Conservation (phyloP, 2,329 filamentous ascomycete genomes). For the Cladobotryum protrusum region DNA sequence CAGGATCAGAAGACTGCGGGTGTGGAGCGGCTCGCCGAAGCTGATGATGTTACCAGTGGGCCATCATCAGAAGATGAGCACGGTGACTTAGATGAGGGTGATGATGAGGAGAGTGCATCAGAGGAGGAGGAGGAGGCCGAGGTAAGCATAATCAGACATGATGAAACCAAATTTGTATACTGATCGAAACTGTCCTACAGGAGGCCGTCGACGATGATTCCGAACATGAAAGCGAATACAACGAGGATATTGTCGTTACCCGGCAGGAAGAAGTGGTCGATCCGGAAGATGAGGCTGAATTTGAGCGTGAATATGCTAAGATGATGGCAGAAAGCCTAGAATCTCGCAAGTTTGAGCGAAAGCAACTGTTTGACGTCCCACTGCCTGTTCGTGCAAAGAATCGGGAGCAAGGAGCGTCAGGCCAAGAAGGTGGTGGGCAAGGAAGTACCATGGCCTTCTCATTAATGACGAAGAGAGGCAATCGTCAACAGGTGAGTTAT, state of each 20-base stretch:
- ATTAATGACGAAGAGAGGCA: constrained; percentile 89
- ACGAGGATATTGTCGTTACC: constrained; percentile 86
- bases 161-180: constrained; percentile 41
- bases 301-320: constrained; percentile 95
- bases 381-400: constrained; percentile 75
- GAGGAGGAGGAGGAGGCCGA: constrained; percentile 57
- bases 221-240: constrained; percentile 56
- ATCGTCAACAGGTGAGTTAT: constrained; percentile 77
- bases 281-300: constrained; percentile 91
- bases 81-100: constrained; percentile 59
- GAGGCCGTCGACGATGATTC: constrained; percentile 43
- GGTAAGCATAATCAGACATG: constrained; percentile 27
- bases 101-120: constrained; percentile 55
- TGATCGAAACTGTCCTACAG: constrained; percentile 35
- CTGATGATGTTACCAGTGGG: constrained; percentile 65
- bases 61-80: constrained; percentile 72
- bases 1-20: constrained; percentile 82
- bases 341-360: constrained; percentile 91
- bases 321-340: constrained; percentile 98
- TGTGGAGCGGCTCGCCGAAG: constrained; percentile 60
- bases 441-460: constrained; percentile 86
- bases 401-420: constrained; percentile 47
- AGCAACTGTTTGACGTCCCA: constrained; percentile 91
- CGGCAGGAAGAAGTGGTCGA: constrained; percentile 85
- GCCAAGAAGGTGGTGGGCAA: constrained; percentile 17